Conservation (phyloP, 805 yeast genomes). For the Aciculoconidium aculeatum region DNA sequence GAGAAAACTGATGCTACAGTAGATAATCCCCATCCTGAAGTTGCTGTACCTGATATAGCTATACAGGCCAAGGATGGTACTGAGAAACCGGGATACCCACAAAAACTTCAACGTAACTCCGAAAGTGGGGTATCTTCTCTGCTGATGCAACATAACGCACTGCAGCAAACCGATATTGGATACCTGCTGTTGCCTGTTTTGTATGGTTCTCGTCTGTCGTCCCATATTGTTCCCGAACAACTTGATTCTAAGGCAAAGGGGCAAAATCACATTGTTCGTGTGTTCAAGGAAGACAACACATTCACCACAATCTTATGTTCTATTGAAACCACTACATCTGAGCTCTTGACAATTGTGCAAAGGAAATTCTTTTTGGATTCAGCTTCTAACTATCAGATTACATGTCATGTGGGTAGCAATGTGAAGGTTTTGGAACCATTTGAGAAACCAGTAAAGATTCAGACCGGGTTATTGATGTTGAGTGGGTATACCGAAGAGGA, state of each 20-base stretch:
- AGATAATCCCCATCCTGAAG: too few species aligned
- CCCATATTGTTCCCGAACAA: conserved; percentile 12
- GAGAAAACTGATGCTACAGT: too few species aligned
- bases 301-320: conserved; percentile 81
- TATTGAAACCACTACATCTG: conserved; percentile 69
- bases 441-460: conserved; percentile 75
- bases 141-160: too few species aligned
- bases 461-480: conserved; percentile 61
- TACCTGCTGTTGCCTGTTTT: conserved; percentile 22
- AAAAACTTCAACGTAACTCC: too few species aligned
- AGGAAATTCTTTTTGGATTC: conserved; percentile 71
- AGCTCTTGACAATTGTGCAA: conserved; percentile 63
- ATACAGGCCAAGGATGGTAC: conserved; percentile 1
- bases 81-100: too few species aligned
- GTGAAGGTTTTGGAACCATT: conserved; percentile 66
- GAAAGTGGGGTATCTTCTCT: too few species aligned
- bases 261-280: conserved; percentile 52
- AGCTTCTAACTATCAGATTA: conserved; percentile 68
- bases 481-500: conserved; percentile 82
- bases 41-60: neutral
- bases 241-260: conserved; percentile 15
- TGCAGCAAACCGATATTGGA: too few species aligned
- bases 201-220: conserved; percentile 24
- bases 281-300: conserved; percentile 78
- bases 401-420: conserved; percentile 69